Evolutionary conservation across 352 stramenopile genomes (phyloP).

Genomic region (Phytophthora tentaculata): DNA sequence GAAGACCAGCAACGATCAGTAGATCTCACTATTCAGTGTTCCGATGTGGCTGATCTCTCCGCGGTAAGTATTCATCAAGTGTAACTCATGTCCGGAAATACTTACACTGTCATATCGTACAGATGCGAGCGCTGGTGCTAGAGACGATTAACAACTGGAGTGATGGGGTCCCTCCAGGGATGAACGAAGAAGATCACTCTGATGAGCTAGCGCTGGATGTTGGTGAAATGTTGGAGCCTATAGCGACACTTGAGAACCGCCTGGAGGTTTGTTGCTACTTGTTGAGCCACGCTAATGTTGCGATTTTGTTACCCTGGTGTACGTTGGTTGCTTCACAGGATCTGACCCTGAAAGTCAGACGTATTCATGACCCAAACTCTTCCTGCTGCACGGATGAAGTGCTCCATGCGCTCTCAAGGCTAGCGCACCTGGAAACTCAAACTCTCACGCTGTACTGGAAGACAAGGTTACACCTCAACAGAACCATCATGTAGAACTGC

Average conservation of each 20-base stretch:
- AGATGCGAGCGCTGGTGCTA: slow-evolving; percentile 66
- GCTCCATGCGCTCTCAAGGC: slow-evolving; percentile 43
- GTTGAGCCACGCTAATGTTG: neutral
- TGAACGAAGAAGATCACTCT: slow-evolving; percentile 8
- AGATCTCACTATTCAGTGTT: slow-evolving; percentile 61
- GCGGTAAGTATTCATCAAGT: slow-evolving; percentile 42
- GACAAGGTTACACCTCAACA: slow-evolving; percentile 47
- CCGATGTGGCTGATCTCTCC: slow-evolving; percentile 58
- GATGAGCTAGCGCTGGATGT: slow-evolving; percentile 25
- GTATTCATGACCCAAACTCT: slow-evolving; percentile 36
- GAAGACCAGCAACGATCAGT: slow-evolving; percentile 37
- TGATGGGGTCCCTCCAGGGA: neutral
- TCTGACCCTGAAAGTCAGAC: slow-evolving; percentile 40
- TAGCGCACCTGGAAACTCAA: slow-evolving; percentile 50
- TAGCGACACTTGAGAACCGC: slow-evolving; percentile 32
- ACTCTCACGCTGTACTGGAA: slow-evolving; percentile 67
- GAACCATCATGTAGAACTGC: slow-evolving; percentile 42
- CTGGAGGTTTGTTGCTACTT: slow-evolving; percentile 28
- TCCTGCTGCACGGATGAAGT: slow-evolving; percentile 57
- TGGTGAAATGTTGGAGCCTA: slow-evolving; percentile 35
- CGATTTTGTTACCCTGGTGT: neutral
- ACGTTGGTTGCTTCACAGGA: slow-evolving; percentile 28
- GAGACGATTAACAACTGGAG: slow-evolving; percentile 30
- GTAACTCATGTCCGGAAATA: neutral
- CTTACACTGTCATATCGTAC: slow-evolving; percentile 5